Conservation (phyloP, 2,329 filamentous ascomycete species). For the Pseudogymnoascus sp. region DNA sequence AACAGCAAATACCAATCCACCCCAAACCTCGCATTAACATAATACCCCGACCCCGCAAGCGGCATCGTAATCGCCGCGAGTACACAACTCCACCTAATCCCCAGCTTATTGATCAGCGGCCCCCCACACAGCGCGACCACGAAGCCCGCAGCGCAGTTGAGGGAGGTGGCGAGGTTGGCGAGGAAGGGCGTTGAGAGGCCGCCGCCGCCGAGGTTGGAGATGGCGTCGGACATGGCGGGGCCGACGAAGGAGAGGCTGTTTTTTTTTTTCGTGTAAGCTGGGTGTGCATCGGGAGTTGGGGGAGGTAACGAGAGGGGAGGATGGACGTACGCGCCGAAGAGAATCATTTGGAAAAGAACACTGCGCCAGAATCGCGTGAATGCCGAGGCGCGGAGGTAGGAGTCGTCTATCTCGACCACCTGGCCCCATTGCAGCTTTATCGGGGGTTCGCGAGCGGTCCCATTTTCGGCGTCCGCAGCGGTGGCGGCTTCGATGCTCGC, state of each 20-base stretch:
- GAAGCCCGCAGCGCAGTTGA: slow-evolving; percentile 13
- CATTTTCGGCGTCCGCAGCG: no score
- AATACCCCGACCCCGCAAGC: slow-evolving; percentile 29
- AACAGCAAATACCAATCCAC: slow-evolving; percentile 27
- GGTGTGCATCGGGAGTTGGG: neutral
- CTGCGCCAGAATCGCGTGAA: slow-evolving; percentile 9
- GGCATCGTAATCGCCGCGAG: slow-evolving; percentile 29
- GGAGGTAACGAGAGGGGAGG: neutral
- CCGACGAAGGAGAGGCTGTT: slow-evolving; percentile 15
- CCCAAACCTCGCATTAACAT: slow-evolving; percentile 25
- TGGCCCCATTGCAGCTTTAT: neutral
- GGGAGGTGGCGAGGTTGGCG: slow-evolving; percentile 14
- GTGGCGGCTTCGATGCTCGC: no score
- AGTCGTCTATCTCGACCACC: slow-evolving; percentile 3
- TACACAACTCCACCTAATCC: slow-evolving; percentile 31
- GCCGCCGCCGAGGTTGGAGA: slow-evolving; percentile 15
- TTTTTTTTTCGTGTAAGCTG: no score
- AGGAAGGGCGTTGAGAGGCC: slow-evolving; percentile 14
- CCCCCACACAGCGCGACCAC: slow-evolving; percentile 24
- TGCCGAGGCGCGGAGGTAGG: slow-evolving; percentile 4
- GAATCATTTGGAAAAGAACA: slow-evolving; percentile 13
- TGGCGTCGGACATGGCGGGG: slow-evolving; percentile 17
- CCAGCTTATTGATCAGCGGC: slow-evolving; percentile 32
- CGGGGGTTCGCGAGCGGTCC: neutral
- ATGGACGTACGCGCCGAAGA: slow-evolving; percentile 12